Percentiles rank a stretch among this genome's conserved stretches.
Conservation (phyloP, 164 flowering plant species). For the Dillenia suffruticosa region DNA sequence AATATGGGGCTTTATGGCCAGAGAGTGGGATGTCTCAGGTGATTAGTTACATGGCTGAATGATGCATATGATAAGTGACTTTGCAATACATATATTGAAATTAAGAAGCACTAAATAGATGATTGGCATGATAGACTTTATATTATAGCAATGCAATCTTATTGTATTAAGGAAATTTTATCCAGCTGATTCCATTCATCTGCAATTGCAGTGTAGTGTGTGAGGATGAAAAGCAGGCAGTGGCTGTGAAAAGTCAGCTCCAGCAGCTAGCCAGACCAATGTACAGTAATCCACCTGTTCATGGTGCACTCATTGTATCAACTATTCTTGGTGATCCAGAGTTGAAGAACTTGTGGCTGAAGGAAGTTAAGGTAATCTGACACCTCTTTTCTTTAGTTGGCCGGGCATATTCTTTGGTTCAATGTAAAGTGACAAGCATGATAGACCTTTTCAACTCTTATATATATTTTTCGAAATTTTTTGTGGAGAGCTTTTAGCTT, state of each 20-base stretch:
- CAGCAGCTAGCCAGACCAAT: constrained; percentile 96
- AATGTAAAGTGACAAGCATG: too few species aligned
- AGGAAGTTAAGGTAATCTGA: constrained; percentile 80
- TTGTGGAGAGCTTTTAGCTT: too few species aligned
- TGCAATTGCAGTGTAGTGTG: constrained; percentile 71
- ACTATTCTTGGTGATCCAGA: constrained; percentile 76
- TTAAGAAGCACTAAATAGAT: too few species aligned
- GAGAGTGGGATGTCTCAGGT: constrained; percentile 92
- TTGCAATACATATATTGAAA: too few species aligned
- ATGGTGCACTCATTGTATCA: constrained; percentile 88
- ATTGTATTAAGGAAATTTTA: not conserved
- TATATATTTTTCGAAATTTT: too few species aligned
- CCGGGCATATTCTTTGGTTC: too few species aligned
- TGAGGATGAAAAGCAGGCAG: constrained; percentile 87
- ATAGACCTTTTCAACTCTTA: too few species aligned
- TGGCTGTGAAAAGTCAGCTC: constrained; percentile 89
- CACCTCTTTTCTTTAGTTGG: not conserved
- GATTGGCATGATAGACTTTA: too few species aligned
- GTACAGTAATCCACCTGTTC: constrained; percentile 96
- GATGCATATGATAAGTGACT: too few species aligned
- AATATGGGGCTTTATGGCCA: constrained; percentile 99
- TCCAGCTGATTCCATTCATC: constrained; percentile 2
- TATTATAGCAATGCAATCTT: too few species aligned
- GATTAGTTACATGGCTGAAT: not conserved
- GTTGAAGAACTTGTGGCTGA: constrained; percentile 81